phyloP scores from a whole-genome alignment of 163 green algal species.

The Scenedesmus sp. region DNA sequence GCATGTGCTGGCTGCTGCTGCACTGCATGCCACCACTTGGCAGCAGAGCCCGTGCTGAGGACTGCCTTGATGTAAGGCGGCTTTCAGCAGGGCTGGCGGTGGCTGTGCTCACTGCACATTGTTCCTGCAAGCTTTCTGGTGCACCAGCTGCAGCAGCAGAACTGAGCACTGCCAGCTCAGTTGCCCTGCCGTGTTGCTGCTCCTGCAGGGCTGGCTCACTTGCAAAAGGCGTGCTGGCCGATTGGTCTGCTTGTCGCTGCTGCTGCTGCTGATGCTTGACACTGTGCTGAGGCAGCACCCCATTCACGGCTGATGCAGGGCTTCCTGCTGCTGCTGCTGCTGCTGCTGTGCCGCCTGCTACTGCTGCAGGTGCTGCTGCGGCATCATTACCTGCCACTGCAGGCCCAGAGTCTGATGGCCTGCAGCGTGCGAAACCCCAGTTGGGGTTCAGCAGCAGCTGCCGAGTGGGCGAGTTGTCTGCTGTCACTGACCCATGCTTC shows the following conservation, averaged over 20 bases:
- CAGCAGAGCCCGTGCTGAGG: neutral
- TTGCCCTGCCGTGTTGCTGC: neutral
- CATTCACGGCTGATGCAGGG: neutral
- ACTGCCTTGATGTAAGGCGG: constrained; percentile 27
- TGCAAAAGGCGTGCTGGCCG: neutral
- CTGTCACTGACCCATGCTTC: neutral
- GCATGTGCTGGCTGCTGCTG: constrained; percentile 35
- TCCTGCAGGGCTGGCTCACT: neutral
- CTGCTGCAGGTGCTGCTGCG: neutral
- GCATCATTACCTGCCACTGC: neutral
- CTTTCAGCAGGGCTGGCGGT: constrained; percentile 31
- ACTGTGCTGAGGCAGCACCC: too few species aligned
- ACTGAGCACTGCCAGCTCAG: neutral
- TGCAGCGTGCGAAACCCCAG: constrained; percentile 26
- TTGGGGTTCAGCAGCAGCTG: constrained; percentile 20
- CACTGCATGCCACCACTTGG: neutral
- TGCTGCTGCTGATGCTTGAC: neutral
- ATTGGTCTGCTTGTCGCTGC: neutral
- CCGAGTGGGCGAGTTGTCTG: neutral
- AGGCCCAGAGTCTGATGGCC: neutral
- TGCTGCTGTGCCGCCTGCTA: constrained; percentile 1
- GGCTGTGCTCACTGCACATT: neutral
- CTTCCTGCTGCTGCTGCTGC: neutral
- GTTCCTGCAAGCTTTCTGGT: neutral
- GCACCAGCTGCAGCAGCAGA: neutral